Evolutionary conservation across 768 basidiomycete species (phyloP).

Genomic region (Candolleomyces efflorescens): DNA sequence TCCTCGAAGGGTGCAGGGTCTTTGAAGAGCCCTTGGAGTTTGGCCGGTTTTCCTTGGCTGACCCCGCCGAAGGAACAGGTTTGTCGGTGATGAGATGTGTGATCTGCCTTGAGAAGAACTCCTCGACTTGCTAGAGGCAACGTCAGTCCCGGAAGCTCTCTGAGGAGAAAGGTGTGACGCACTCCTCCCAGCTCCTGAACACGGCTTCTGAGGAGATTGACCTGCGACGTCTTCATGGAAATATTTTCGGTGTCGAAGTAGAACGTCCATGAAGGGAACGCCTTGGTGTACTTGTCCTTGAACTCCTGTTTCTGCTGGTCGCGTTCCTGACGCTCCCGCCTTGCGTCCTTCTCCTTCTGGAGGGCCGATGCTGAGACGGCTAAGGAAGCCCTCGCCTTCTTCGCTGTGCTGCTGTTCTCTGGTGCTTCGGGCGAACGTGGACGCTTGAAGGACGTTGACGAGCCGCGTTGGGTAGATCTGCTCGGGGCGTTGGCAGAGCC

Average conservation of each 20-base stretch:
- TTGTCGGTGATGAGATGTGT: conserved; percentile 85
- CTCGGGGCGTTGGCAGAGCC: conserved; percentile 2
- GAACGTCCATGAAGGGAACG: conserved; percentile 82
- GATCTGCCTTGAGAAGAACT: conserved; percentile 83
- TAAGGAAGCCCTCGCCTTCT: conserved; percentile 17
- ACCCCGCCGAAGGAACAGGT: conserved; percentile 28
- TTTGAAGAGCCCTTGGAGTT: conserved; percentile 23
- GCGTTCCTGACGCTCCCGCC: conserved; percentile 41
- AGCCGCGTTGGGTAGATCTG: conserved; percentile 14
- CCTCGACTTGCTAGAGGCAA: conserved; percentile 63
- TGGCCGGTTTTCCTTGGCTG: conserved; percentile 61
- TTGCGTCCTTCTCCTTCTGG: conserved; percentile 24
- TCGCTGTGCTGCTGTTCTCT: conserved; percentile 3
- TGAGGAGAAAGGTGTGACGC: conserved; percentile 27
- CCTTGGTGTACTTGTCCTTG: conserved; percentile 76
- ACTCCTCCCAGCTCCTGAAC: conserved; percentile 77
- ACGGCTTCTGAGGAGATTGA: conserved; percentile 45
- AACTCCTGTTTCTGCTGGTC: conserved; percentile 66
- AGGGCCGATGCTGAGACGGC: conserved; percentile 4
- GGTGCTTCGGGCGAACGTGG: conserved; percentile 24
- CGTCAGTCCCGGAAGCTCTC: background rate
- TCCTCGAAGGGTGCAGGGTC: conserved; percentile 39
- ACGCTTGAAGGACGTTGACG: conserved; percentile 22
- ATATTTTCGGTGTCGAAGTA: conserved; percentile 69
- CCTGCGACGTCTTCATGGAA: conserved; percentile 31